Evolutionary conservation across 2,329 filamentous ascomycete species (phyloP).

Genomic region (Aureobasidium lini): DNA sequence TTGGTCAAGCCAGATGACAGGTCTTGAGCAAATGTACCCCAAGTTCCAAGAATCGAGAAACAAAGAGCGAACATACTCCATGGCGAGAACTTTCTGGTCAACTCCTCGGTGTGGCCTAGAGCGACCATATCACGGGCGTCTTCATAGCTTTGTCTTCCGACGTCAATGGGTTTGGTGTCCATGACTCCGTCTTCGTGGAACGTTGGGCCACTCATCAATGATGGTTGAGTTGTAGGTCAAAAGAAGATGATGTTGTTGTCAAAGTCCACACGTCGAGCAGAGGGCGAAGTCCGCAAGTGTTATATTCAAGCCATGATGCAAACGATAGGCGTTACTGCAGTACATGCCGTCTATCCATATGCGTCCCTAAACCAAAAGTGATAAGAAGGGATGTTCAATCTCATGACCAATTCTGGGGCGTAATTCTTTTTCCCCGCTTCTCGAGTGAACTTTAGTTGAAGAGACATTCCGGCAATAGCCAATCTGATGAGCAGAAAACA

Average conservation of each 20-base stretch:
- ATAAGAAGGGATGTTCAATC: conserved; percentile 9
- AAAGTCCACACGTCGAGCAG: background rate
- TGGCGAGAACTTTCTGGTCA: conserved; percentile 43
- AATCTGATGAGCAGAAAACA: background rate
- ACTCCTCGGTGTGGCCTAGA: conserved; percentile 37
- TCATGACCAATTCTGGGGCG: conserved; percentile 10
- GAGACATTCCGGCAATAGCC: background rate
- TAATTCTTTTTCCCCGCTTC: conserved; percentile 5
- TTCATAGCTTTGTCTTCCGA: conserved; percentile 4
- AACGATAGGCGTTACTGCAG: conserved; percentile 10
- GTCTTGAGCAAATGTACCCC: conserved; percentile 50
- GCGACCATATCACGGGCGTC: conserved; percentile 36
- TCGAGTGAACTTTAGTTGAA: background rate
- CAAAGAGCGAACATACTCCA: conserved; percentile 52
- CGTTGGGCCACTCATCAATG: background rate
- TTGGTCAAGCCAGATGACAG: conserved; percentile 46
- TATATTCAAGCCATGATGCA: background rate
- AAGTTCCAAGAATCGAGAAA: conserved; percentile 52
- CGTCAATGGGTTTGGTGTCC: background rate
- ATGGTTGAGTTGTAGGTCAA: background rate
- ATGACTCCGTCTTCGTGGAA: background rate
- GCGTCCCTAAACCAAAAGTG: background rate
- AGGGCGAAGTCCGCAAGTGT: background rate
- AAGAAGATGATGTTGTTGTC: background rate
- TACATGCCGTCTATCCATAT: background rate